phyloP scores from a whole-genome alignment of 805 yeast genomes.

The Schwanniomyces sp. region DNA sequence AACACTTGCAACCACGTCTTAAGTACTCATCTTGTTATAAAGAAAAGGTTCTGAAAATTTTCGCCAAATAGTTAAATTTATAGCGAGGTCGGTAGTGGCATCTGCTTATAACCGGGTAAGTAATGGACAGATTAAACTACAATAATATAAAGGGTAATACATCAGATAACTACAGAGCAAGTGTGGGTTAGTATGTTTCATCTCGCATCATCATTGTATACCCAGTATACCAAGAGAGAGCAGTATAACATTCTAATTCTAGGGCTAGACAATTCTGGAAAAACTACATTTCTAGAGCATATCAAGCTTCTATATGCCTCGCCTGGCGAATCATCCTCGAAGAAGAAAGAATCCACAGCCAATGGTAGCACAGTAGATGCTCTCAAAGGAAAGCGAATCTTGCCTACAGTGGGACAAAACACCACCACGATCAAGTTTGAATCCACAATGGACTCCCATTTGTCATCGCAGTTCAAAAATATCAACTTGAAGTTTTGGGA shows the following conservation, averaged over 20 bases:
- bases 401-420: constrained; percentile 96
- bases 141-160: not conserved
- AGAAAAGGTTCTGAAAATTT: not conserved
- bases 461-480: constrained; percentile 35
- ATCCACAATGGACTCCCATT: constrained; percentile 37
- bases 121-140: not conserved
- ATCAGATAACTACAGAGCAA: not conserved
- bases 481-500: constrained; percentile 86
- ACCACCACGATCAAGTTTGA: constrained; percentile 44
- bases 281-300: constrained; percentile 56
- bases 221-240: constrained; percentile 45
- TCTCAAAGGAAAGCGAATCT: constrained; percentile 54
- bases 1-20: not conserved
- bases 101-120: not conserved
- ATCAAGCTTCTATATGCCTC: constrained; percentile 36
- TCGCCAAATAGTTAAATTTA: not conserved
- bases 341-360: constrained; percentile 5
- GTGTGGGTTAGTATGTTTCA: constrained; percentile 35
- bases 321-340: constrained; percentile 16
- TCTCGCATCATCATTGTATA: constrained; percentile 43
- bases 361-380: constrained; percentile 19
- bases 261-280: constrained; percentile 96
- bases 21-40: too few relatives aligned
- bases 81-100: not conserved
- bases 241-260: constrained; percentile 60